Conservation (phyloP, 139 green algal genomes). For the Marvania coccoides region DNA sequence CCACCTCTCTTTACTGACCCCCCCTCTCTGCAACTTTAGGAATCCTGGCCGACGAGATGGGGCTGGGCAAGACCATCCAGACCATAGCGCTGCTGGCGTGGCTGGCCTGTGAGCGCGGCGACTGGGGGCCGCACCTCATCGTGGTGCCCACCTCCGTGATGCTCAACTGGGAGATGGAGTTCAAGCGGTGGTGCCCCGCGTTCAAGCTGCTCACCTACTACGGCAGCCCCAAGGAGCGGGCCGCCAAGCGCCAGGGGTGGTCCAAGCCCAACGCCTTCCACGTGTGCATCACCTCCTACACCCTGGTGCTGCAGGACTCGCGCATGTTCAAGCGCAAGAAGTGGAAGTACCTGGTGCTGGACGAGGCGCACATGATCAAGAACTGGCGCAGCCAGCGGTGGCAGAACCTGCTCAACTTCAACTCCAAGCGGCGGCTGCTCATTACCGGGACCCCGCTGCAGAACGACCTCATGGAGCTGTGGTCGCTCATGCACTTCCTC, state of each 20-base stretch:
- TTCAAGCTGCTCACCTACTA: slow-evolving; percentile 99
- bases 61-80: slow-evolving; percentile 89
- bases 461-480: slow-evolving; percentile 99
- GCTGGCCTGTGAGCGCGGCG: slow-evolving; percentile 81
- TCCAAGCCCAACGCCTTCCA: slow-evolving; percentile 97
- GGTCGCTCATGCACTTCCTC: slow-evolving; percentile 97
- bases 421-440: slow-evolving; percentile 86
- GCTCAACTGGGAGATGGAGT: slow-evolving; percentile 99
- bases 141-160: slow-evolving; percentile 95
- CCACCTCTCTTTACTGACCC: no score
- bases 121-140: slow-evolving; percentile 96
- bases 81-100: slow-evolving; percentile 89
- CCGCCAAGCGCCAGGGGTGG: slow-evolving; percentile 93
- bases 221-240: slow-evolving; percentile 83
- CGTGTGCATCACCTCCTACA: slow-evolving; percentile 98
- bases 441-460: slow-evolving; percentile 90
- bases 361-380: slow-evolving; percentile 99
- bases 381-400: slow-evolving; percentile 97
- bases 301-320: slow-evolving; percentile 85
- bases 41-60: slow-evolving; percentile 94
- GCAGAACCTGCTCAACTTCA: slow-evolving; percentile 94
- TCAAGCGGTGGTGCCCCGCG: slow-evolving; percentile 97
- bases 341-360: slow-evolving; percentile 97
- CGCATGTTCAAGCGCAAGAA: slow-evolving; percentile 95
- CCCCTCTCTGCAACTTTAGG: no score